Evolutionary conservation across 2,329 filamentous ascomycete species (phyloP).

Genomic region (Malbranchea cinnamomea): DNA sequence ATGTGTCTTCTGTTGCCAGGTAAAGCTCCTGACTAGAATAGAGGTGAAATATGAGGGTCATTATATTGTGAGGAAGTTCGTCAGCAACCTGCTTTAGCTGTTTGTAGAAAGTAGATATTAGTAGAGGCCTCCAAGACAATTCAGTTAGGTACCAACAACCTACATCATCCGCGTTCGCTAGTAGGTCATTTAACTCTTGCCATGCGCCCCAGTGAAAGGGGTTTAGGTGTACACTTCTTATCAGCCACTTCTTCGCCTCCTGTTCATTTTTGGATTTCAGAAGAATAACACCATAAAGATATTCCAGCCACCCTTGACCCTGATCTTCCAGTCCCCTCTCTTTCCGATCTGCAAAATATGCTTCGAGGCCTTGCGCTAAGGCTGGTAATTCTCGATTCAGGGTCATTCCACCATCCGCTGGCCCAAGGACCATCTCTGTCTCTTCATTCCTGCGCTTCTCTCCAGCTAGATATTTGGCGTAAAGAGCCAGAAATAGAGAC

Average conservation of each 20-base stretch:
- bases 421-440: slow-evolving; percentile 91
- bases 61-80: slow-evolving; percentile 73
- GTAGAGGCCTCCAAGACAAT: slow-evolving; percentile 10
- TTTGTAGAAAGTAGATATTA: slow-evolving; percentile 1
- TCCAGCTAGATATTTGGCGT: slow-evolving; percentile 81
- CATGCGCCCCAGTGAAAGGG: slow-evolving; percentile 97
- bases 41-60: slow-evolving; percentile 87
- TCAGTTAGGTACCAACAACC: slow-evolving; percentile 19
- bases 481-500: slow-evolving; percentile 79
- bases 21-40: slow-evolving; percentile 86
- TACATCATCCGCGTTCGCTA: slow-evolving; percentile 69
- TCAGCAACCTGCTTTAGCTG: slow-evolving; percentile 58
- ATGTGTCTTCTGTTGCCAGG: slow-evolving; percentile 62
- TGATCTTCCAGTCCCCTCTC: slow-evolving; percentile 44
- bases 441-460: slow-evolving; percentile 96
- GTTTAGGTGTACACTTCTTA: slow-evolving; percentile 74
- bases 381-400: slow-evolving; percentile 70
- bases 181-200: slow-evolving; percentile 74
- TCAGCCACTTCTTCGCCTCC: slow-evolving; percentile 70
- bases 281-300: slow-evolving; percentile 70
- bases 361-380: slow-evolving; percentile 60
- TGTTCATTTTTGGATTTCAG: slow-evolving; percentile 82
- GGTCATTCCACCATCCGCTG: slow-evolving; percentile 71
- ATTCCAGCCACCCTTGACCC: slow-evolving; percentile 84
- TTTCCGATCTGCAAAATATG: slow-evolving; percentile 59